These are phyloP conservation scores for Capronia epimyces DNA, from an alignment of 2,329 filamentous ascomycete genomes.

Conservation along the genomic window DNA sequence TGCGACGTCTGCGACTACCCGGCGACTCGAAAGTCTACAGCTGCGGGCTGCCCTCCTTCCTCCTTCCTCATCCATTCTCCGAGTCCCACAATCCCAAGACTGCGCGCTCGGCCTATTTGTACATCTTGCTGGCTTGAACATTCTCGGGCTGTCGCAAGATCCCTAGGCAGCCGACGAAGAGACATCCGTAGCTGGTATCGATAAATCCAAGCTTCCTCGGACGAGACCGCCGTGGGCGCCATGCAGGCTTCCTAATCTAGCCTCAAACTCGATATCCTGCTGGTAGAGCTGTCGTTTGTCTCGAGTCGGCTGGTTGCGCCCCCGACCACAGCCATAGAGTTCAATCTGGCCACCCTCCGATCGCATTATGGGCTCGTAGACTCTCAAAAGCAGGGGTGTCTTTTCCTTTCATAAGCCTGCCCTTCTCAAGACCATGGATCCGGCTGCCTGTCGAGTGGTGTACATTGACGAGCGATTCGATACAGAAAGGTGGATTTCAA, in stretches of 20 bases:
- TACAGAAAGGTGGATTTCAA: slow-evolving; percentile 42
- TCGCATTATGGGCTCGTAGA: slow-evolving; percentile 21
- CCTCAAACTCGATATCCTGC: not conserved
- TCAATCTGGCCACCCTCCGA: slow-evolving; percentile 11
- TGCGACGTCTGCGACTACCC: slow-evolving; percentile 18
- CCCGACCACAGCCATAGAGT: slow-evolving; percentile 2
- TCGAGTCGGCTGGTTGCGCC: not conserved
- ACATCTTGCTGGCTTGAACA: not conserved
- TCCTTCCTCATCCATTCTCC: slow-evolving; percentile 4
- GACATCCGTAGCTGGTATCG: not conserved
- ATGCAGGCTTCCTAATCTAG: slow-evolving; percentile 11
- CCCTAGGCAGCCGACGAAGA: not conserved
- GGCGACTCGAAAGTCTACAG: slow-evolving; percentile 23
- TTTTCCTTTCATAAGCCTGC: slow-evolving; percentile 4
- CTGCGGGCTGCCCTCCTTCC: slow-evolving; percentile 17
- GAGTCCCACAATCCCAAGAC: slow-evolving; percentile 3
- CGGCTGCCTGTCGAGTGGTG: slow-evolving; percentile 41
- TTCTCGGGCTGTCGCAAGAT: slow-evolving; percentile 2
- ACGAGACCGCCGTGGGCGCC: slow-evolving; percentile 4
- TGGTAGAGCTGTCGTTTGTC: slow-evolving; percentile 5
- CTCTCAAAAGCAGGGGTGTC: slow-evolving; percentile 11
- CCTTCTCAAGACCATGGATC: slow-evolving; percentile 34
- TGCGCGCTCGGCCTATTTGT: slow-evolving; percentile 7
- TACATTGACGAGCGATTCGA: slow-evolving; percentile 45
- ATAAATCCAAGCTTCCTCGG: not conserved